Conservation (phyloP, 768 basidiomycete species). For the Nidularia sp. region DNA sequence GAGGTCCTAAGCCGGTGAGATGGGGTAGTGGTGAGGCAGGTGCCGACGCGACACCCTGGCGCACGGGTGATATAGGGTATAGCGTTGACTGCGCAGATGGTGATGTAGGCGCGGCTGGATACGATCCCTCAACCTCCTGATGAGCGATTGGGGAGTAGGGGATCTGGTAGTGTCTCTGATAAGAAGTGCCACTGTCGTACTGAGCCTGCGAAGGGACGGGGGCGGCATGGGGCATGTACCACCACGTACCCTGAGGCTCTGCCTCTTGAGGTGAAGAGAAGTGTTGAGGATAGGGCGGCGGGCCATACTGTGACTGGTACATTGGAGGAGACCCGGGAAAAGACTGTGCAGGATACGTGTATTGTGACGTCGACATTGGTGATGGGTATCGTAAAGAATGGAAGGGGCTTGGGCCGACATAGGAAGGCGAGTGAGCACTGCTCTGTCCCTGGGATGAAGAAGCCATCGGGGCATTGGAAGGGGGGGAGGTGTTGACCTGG, state of each 20-base stretch:
- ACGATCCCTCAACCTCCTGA: slow-evolving; percentile 16
- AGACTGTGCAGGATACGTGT: slow-evolving; percentile 29
- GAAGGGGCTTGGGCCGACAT: slow-evolving; percentile 18
- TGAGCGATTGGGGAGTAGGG: slow-evolving; percentile 19
- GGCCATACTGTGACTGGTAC: slow-evolving; percentile 33
- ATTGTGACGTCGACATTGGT: slow-evolving; percentile 23
- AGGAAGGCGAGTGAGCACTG: slow-evolving; percentile 19
- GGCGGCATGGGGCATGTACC: slow-evolving; percentile 32
- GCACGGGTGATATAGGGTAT: slow-evolving; percentile 6
- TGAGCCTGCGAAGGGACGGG: slow-evolving; percentile 16
- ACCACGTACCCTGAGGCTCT: slow-evolving; percentile 51
- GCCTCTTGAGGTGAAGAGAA: slow-evolving; percentile 21
- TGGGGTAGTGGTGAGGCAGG: slow-evolving; percentile 1
- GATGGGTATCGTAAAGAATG: slow-evolving; percentile 31
- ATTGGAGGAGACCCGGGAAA: slow-evolving; percentile 28
- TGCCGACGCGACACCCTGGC: slow-evolving; percentile 1
- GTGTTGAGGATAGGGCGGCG: slow-evolving; percentile 31
- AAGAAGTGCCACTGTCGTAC: slow-evolving; percentile 21
- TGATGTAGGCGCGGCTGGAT: slow-evolving; percentile 12
- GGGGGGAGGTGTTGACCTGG: slow-evolving; percentile 14
- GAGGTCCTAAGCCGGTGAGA: slow-evolving; percentile 6
- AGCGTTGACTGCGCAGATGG: slow-evolving; percentile 9
- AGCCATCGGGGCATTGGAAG: slow-evolving; percentile 18
- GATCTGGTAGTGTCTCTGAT: slow-evolving; percentile 25
- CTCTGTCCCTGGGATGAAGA: slow-evolving; percentile 15